These are phyloP conservation scores for Tilletiopsis washingtonensis DNA, from an alignment of 1,284 basidiomycete genomes.

Conservation along the genomic window DNA sequence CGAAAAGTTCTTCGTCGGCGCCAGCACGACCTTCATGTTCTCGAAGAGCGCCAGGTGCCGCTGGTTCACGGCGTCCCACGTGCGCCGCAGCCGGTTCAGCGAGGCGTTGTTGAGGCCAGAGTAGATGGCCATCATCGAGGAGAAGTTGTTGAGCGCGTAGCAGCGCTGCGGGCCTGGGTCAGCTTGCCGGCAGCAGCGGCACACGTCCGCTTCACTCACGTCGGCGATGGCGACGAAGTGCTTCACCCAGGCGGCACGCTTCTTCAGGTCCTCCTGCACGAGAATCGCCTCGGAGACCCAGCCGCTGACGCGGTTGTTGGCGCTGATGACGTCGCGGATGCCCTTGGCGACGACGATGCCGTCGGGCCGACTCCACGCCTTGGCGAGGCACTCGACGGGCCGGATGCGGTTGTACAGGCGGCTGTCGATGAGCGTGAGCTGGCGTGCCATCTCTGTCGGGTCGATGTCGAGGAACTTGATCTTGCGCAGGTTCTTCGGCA, in stretches of 20 bases:
- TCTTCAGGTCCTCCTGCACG: slow-evolving; percentile 73
- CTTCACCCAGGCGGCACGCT: slow-evolving; percentile 72
- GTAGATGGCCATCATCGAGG: slow-evolving; percentile 88
- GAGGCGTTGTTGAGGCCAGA: slow-evolving; percentile 91
- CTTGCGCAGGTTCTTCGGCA: slow-evolving; percentile 67
- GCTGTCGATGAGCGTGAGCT: slow-evolving; percentile 87
- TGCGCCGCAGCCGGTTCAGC: slow-evolving; percentile 82
- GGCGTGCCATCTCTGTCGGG: slow-evolving; percentile 80
- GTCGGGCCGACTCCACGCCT: slow-evolving; percentile 46
- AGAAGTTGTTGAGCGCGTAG: slow-evolving; percentile 82
- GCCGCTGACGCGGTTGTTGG: slow-evolving; percentile 76
- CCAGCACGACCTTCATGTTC: slow-evolving; percentile 74
- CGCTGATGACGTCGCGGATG: slow-evolving; percentile 81
- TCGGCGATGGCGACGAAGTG: slow-evolving; percentile 90
- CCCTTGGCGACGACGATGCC: slow-evolving; percentile 54
- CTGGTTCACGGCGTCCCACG: slow-evolving; percentile 82
- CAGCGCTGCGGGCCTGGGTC: no score
- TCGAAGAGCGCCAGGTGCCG: slow-evolving; percentile 50
- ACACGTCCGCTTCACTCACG: no score
- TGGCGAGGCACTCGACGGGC: slow-evolving; percentile 76
- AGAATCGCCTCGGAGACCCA: slow-evolving; percentile 92
- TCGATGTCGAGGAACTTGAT: slow-evolving; percentile 81
- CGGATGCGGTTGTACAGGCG: slow-evolving; percentile 78
- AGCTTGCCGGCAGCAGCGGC: no score
- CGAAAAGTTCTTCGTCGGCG: slow-evolving; percentile 84